Evolutionary conservation across 257 asterid genomes (phyloP), one percentile per base, ranked within the genome.

Genomic region (Henckelia pumila): DNA sequence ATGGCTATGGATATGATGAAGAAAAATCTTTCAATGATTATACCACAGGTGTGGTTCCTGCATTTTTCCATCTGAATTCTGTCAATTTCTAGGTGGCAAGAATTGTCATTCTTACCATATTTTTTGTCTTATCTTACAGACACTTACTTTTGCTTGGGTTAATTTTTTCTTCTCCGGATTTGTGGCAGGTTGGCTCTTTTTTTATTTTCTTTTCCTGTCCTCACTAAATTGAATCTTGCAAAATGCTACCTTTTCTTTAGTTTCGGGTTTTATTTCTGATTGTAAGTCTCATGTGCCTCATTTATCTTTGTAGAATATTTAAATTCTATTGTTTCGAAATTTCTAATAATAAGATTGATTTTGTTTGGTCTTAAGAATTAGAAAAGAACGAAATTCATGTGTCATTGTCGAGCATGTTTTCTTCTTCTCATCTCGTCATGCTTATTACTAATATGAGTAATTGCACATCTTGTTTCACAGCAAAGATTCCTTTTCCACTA

Each of bases 1-100:
- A 91, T 91, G 98, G 98, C 98, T 44, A 91, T 91, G 96, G 98
- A 89, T 78, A 89, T 91, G 96, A 91, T 91, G 96, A 91, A 91
- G 82, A 91, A 91, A 64, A 91, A 91, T 79, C 93, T 91, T 62
- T 87, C 98, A 2, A 91, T 91, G 98, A 86, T 91, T 83, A 91
- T 91, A 73, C 98, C 98, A 44, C 98, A 91, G 94, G 98, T 88
- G 8, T 68, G 49, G 44, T 71, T 70, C 25, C 77, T 70, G 74
- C 55, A 29, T 71, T 6, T 63, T 60, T 55, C 66, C 56, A 50
- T 28, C 24, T 61, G 32, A 70, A 64, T 50, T 4, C 22, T 17
- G 6, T 69, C 25, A 35, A 9, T 63, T 20, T 71, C 28, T 61
- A 65, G 64, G 33, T 62, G 59, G 66, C 50, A 63, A 52, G 37